A percentile compares a stretch with the other conserved stretches of the same genome.
Conservation (phyloP, 2,329 filamentous ascomycete species). For the Pyrenophora seminiperda region DNA sequence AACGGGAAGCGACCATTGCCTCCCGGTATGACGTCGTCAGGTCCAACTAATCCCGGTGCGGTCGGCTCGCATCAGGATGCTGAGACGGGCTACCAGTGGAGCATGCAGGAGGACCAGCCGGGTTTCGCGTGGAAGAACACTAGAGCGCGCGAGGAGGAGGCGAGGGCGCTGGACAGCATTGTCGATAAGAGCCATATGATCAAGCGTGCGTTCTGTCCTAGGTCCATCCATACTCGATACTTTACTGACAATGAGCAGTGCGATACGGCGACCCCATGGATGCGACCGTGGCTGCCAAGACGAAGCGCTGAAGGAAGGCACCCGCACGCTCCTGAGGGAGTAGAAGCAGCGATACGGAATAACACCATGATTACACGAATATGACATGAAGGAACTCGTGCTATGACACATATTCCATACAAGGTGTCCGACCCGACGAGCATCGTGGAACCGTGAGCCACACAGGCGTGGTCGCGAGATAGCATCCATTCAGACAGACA, state of each 20-base stretch:
- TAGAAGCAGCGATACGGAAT: no score
- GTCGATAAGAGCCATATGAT: slow-evolving; percentile 44
- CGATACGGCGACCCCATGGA: slow-evolving; percentile 47
- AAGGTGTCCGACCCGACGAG: background rate
- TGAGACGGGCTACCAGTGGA: slow-evolving; percentile 47
- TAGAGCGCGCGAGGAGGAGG: slow-evolving; percentile 45
- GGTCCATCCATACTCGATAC: background rate
- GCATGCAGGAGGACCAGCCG: slow-evolving; percentile 44
- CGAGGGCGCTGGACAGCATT: slow-evolving; percentile 42
- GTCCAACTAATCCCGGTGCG: slow-evolving; percentile 11
- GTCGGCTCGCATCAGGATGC: slow-evolving; percentile 21
- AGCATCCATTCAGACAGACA: background rate
- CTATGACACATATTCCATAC: background rate
- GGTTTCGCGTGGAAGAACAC: slow-evolving; percentile 48
- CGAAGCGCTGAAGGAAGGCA: slow-evolving; percentile 30
- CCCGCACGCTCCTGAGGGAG: no score
- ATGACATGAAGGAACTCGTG: no score
- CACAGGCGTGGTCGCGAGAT: background rate
- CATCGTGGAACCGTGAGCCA: background rate
- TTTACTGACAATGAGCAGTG: slow-evolving; percentile 28
- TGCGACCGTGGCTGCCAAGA: slow-evolving; percentile 32
- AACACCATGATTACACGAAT: background rate
- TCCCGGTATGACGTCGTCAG: slow-evolving; percentile 18
- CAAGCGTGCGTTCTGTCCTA: slow-evolving; percentile 34
- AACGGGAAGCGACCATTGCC: slow-evolving; percentile 46